A percentile compares a stretch with the other conserved stretches of the same genome.
phyloP scores from a whole-genome alignment of 371 early-diverging fungal species.

The Cokeromyces recurvatus region DNA sequence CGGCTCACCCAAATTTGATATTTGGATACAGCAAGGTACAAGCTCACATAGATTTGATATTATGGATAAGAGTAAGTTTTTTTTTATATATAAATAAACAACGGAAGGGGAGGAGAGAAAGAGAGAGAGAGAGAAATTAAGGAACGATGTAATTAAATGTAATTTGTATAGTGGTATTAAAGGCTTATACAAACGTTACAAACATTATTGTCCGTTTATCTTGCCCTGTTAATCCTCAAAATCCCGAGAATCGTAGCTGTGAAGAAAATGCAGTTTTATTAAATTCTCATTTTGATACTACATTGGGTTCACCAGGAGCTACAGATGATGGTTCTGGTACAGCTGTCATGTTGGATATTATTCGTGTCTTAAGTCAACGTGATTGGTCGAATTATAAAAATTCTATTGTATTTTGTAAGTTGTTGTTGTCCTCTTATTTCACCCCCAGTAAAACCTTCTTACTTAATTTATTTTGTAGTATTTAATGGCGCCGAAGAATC shows the following conservation, averaged over 20 bases:
- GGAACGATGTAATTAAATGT: too few relatives aligned
- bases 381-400: slow-evolving; percentile 50
- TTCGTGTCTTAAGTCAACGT: slow-evolving; percentile 57
- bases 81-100: too few relatives aligned
- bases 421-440: too few relatives aligned
- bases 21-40: slow-evolving; percentile 54
- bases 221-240: slow-evolving; percentile 45
- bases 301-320: slow-evolving; percentile 55
- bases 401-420: slow-evolving; percentile 57
- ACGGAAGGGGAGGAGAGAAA: too few relatives aligned
- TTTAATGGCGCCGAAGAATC: slow-evolving; percentile 84
- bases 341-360: slow-evolving; percentile 70
- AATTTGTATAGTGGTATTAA: slow-evolving; percentile 58
- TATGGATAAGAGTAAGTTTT: slow-evolving; percentile 57
- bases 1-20: slow-evolving; percentile 54
- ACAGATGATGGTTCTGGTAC: slow-evolving; percentile 69
- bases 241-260: slow-evolving; percentile 29
- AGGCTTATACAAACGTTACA: slow-evolving; percentile 67
- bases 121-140: too few relatives aligned
- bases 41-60: slow-evolving; percentile 73
- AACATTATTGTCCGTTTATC: slow-evolving; percentile 71
- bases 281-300: slow-evolving; percentile 73
- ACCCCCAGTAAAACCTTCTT: too few relatives aligned
- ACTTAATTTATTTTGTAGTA: slow-evolving; percentile 23
- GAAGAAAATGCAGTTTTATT: slow-evolving; percentile 63